Conservation (phyloP, 73 alveolate genomes). For the Diophrys sp. region DNA sequence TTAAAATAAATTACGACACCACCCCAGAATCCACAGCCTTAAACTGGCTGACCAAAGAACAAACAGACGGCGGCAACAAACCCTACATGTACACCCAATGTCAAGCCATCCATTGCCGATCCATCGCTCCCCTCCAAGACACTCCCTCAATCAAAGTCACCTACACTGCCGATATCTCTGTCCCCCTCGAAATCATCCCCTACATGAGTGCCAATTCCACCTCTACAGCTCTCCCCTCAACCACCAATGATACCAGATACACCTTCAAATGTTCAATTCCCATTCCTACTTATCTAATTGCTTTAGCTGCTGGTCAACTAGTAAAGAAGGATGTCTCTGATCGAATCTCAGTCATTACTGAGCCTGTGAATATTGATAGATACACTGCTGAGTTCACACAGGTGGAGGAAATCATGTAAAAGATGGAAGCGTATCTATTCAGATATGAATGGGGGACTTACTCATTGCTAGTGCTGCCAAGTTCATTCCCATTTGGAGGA, state of each 20-base stretch:
- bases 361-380: constrained; percentile 57
- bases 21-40: constrained; percentile 62
- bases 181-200: constrained; percentile 30
- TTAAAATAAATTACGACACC: constrained; percentile 42
- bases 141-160: constrained; percentile 87
- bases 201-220: constrained; percentile 43
- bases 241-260: constrained; percentile 24
- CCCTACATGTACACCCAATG: constrained; percentile 92
- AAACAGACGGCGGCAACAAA: constrained; percentile 62
- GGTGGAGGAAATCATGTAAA: constrained; percentile 43
- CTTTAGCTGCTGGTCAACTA: constrained; percentile 75
- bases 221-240: constrained; percentile 1
- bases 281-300: constrained; percentile 71
- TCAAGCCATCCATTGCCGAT: constrained; percentile 83
- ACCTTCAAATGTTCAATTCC: constrained; percentile 53
- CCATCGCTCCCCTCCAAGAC: constrained; percentile 89
- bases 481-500: too few relatives aligned
- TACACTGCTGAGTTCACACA: constrained; percentile 57
- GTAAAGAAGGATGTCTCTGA: constrained; percentile 40
- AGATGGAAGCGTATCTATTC: constrained; percentile 62
- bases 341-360: constrained; percentile 61
- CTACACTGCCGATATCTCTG: constrained; percentile 61
- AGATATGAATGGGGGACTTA: constrained; percentile 81
- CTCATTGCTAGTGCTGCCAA: constrained; percentile 73
- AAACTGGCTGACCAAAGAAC: constrained; percentile 74